These are phyloP conservation scores for Naegleria lovaniensis DNA, from an alignment of 208 protist species.

Conservation along the genomic window DNA sequence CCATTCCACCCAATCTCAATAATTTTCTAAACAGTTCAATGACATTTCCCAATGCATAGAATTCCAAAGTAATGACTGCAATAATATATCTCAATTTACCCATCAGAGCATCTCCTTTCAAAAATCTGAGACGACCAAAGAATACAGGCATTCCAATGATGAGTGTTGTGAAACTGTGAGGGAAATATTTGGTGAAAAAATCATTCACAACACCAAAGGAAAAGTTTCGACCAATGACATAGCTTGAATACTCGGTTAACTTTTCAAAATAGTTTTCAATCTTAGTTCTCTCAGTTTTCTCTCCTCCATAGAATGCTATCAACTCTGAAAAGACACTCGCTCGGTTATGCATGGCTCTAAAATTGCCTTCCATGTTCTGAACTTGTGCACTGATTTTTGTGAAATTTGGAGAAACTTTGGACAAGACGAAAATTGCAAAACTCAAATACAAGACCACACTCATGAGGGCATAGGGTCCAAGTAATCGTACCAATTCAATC, in stretches of 20 bases:
- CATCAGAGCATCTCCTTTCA: not conserved
- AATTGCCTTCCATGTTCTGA: conserved; percentile 13
- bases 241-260: not conserved
- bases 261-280: not conserved
- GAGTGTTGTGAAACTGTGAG: not conserved
- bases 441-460: not conserved
- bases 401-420: not conserved
- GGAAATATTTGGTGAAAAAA: not conserved
- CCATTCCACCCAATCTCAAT: not conserved
- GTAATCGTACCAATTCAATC: not conserved
- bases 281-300: not conserved
- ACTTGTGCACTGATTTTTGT: not conserved
- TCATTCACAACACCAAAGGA: conserved; percentile 1
- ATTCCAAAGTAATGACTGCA: not conserved
- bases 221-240: not conserved
- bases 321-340: not conserved
- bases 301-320: conserved; percentile 16
- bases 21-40: conserved; percentile 10
- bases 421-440: not conserved
- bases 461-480: not conserved
- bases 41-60: not conserved
- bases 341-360: not conserved
- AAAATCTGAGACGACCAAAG: not conserved
- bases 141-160: not conserved
- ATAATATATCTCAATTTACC: not conserved